Evolutionary conservation across 2,329 filamentous ascomycete species (phyloP), one percentile per base, ranked within the genome.

Genomic region (Cladosporium halotolerans): DNA sequence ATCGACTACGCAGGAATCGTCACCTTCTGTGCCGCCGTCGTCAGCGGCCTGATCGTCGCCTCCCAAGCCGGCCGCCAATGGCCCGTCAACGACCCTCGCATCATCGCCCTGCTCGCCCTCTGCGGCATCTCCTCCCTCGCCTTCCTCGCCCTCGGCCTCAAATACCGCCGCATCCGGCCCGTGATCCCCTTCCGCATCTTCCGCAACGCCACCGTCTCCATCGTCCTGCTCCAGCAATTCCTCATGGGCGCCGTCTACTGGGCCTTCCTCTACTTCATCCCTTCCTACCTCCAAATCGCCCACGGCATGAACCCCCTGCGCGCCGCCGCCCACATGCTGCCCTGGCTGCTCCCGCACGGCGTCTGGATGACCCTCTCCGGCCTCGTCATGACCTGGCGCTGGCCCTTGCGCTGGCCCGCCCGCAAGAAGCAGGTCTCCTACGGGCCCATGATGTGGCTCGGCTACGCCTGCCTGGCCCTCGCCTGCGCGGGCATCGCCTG

Each of bases 1-100:
- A 53, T 63, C 43, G 61, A 63, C 56, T 60, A 52, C 39, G 33
- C 55, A 28, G 61, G 61, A 9, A 60, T 61, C 13, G 10, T 53
- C 18, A 53, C 55, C 28, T 55, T 59, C 7, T 54, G 45, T 16
- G 50, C 47, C 40, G 43, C 55, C n/a, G 44, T 53, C 45, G 8
- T 62, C 54, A 6, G 66, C 60, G 8, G 66, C 61, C 32, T 67
- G 59, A 48, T 61, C 16, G 45, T 58, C n/a, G 40, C 59, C 11
- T 58, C 53, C 34, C 56, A 59, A 44, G 57, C 54, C 45, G 41
- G 34, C 9, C 49, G 48, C 13, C 48, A 44, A 31, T 51, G 48
- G 48, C 40, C 48, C 1, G 18, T 51, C 32, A 28, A 36, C 16
- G 48, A 51, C 40, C 48, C 48, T 8, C 48, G 48, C 16, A 42